Evolutionary conservation across 495 filamentous ascomycete species (phyloP), one percentile per base, ranked within the genome.

Genomic region (Chaetomidium leptoderma): DNA sequence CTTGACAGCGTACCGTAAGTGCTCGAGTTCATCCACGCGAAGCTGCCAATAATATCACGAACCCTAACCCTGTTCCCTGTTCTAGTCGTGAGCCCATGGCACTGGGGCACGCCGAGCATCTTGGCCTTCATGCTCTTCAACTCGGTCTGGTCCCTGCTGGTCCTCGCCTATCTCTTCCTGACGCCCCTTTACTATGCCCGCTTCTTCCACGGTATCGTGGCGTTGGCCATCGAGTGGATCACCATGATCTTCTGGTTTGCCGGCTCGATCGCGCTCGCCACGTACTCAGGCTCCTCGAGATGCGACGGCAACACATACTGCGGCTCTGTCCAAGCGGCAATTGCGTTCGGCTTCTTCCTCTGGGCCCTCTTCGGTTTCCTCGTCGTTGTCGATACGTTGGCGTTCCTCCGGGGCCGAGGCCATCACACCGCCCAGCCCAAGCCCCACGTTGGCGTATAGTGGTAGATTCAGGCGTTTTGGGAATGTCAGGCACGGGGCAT

Each of bases 211-310:
- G 79, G 75, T n/a, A 76, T 82, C 27, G 80, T 72, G 36, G 79
- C 91, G 5, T 76, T 88, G 9, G 83, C 63, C n/a, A 72, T 87
- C 30, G 87, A 92, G 59, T 72, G 73, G 43, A 45, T 92, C 13
- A 91, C 89, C n/a, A 85, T 83, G 77, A 78, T 92, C 36, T 91
- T 92, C 77, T 95, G 91, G 91, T 91, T 96, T 67, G 84, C 85
- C 0, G 89, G 89, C 26, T 87, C 87, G 58, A 84, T 95, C 66
- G 88, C 88, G 0, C 65, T 90, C 2, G 88, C 84, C 2, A 84
- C 82, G 4, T 75, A 78, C 55, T 68, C 88, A 43, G 79, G 76
- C 17, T 66, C 78, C 1, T 72, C 74, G 8, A 52, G 65, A 10
- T 71, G 74, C 58, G 53, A 55, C 8, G 63, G 58, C 37, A 47